These are phyloP conservation scores for Echites panduratus DNA, from an alignment of 257 asterid species.

Conservation along the genomic window DNA sequence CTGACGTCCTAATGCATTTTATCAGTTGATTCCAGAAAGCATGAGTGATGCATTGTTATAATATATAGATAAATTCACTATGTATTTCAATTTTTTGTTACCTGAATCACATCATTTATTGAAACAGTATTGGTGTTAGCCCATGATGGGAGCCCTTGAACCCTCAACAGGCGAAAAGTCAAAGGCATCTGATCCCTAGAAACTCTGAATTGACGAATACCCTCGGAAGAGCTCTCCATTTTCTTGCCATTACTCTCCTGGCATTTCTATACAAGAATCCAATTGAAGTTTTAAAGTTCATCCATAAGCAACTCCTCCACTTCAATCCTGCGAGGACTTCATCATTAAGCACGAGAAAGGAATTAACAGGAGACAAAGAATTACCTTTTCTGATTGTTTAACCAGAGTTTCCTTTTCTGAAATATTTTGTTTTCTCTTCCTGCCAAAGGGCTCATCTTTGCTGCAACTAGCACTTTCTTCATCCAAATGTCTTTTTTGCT, in stretches of 20 bases:
- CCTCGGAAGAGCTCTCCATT: conserved; percentile 34
- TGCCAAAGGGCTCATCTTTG: conserved; percentile 26
- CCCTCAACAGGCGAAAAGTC: conserved; percentile 68
- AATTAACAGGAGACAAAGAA: not conserved
- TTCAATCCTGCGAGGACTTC: not conserved
- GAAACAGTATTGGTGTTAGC: conserved; percentile 92
- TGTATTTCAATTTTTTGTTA: conserved; percentile 11
- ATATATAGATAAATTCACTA: not conserved
- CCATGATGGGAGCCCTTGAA: conserved; percentile 77
- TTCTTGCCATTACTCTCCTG: conserved; percentile 21
- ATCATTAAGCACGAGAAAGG: not conserved
- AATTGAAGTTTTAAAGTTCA: not conserved
- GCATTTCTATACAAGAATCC: conserved; percentile 20
- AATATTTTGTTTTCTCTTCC: conserved; percentile 46
- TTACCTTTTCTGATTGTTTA: conserved; percentile 13
- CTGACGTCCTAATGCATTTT: not conserved
- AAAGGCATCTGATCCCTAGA: conserved; percentile 45
- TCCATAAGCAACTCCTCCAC: not conserved
- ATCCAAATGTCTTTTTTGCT: conserved; percentile 47
- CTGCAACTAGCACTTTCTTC: conserved; percentile 33
- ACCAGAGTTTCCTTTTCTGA: conserved; percentile 34
- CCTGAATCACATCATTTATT: conserved; percentile 77
- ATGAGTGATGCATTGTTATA: not conserved
- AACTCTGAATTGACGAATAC: conserved; percentile 41
- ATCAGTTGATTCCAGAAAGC: not conserved